Percentiles rank a stretch among this genome's conserved stretches.
phyloP scores from a whole-genome alignment of 2,329 filamentous ascomycete species.

The Penicillium thymicola region DNA sequence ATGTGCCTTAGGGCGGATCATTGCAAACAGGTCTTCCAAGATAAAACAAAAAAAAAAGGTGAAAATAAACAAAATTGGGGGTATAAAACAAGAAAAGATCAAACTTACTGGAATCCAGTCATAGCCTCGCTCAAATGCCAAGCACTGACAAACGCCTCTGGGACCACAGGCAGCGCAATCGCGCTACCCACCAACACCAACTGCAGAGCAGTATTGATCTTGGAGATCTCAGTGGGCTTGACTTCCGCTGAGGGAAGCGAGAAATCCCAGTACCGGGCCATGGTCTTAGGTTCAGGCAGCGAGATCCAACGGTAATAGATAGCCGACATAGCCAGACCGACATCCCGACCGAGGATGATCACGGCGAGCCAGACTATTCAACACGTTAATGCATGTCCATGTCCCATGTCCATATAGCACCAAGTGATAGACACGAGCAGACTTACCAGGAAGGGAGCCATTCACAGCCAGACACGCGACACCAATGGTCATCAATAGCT shows the following conservation, averaged over 20 bases:
- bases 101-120: conserved; percentile 45
- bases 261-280: conserved; percentile 94
- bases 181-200: conserved; percentile 80
- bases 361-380: conserved; percentile 72
- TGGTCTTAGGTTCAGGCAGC: conserved; percentile 87
- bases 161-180: conserved; percentile 73
- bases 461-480: conserved; percentile 82
- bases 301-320: conserved; percentile 97
- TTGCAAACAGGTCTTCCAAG: neutral
- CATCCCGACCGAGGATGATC: conserved; percentile 88
- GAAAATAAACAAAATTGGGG: neutral
- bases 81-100: neutral
- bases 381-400: neutral
- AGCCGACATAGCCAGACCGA: conserved; percentile 76
- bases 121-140: conserved; percentile 62
- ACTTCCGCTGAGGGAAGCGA: conserved; percentile 62
- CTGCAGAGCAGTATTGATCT: conserved; percentile 89
- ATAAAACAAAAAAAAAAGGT: neutral
- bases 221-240: conserved; percentile 45
- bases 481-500: conserved; percentile 88
- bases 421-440: neutral
- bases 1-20: conserved; percentile 18
- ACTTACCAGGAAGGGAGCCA: conserved; percentile 71
- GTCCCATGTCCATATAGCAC: neutral
- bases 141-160: conserved; percentile 51